Conservation (phyloP, 495 filamentous ascomycete genomes). For the Aspergillus diversus region DNA sequence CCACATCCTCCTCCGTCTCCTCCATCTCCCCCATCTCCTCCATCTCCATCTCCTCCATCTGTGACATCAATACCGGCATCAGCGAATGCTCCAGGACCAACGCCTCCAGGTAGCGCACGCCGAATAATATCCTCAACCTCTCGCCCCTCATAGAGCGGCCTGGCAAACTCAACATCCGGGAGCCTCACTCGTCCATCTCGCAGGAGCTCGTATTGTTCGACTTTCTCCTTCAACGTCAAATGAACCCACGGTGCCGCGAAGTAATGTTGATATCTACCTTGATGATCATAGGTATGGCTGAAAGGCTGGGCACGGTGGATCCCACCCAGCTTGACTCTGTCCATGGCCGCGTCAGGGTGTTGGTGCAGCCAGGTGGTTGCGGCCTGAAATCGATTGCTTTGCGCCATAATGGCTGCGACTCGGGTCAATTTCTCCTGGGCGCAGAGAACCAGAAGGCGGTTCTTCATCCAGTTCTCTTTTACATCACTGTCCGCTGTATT, state of each 20-base stretch:
- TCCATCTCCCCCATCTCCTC: neutral
- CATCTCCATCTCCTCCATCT: no score
- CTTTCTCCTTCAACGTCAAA: neutral
- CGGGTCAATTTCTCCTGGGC: slow-evolving; percentile 30
- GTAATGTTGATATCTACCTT: slow-evolving; percentile 1
- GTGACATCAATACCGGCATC: no score
- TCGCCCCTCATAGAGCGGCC: no score
- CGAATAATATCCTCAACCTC: no score
- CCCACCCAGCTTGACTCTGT: slow-evolving; percentile 40
- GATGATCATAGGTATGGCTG: neutral
- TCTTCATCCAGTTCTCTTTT: no score
- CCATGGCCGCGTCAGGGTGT: slow-evolving; percentile 16
- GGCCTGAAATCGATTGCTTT: slow-evolving; percentile 21
- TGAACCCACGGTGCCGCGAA: slow-evolving; percentile 1
- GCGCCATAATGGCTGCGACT: slow-evolving; percentile 36
- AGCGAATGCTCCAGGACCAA: no score
- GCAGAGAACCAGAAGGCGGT: slow-evolving; percentile 36
- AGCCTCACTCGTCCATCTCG: neutral
- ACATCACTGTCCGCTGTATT: no score
- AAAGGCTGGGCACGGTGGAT: slow-evolving; percentile 38
- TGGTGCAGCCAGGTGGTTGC: slow-evolving; percentile 11
- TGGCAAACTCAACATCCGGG: neutral
- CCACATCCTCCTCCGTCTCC: neutral
- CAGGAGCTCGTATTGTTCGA: neutral
- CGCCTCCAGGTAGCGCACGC: neutral